phyloP scores from a whole-genome alignment of 495 filamentous ascomycete genomes.

The Penicillium daleae region DNA sequence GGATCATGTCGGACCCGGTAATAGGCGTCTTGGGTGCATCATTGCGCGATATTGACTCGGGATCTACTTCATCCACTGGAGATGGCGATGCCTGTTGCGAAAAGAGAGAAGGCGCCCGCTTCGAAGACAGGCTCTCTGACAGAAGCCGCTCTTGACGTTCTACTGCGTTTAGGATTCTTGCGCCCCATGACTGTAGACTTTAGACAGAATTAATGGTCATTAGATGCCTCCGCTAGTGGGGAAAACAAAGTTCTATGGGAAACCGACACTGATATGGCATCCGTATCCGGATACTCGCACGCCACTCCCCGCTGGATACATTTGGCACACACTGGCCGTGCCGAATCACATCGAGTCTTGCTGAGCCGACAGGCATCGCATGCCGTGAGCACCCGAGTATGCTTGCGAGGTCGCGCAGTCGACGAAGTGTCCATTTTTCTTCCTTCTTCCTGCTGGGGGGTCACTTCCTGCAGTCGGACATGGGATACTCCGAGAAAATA shows the following conservation, averaged over 20 bases:
- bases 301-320: constrained; percentile 34
- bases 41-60: constrained; percentile 36
- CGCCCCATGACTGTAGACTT: constrained; percentile 34
- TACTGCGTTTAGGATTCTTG: constrained; percentile 33
- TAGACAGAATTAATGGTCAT: constrained; percentile 17
- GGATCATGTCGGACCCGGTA: constrained; percentile 39
- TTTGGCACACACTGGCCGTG: constrained; percentile 34
- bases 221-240: constrained; percentile 16
- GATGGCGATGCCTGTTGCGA: constrained; percentile 18
- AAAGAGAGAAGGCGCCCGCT: constrained; percentile 4
- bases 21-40: constrained; percentile 37
- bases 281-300: constrained; percentile 36
- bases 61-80: constrained; percentile 29
- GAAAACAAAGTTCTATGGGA: constrained; percentile 15
- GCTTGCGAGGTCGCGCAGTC: constrained; percentile 28
- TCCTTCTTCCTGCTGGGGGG: constrained; percentile 10
- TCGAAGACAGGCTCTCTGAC: constrained; percentile 22
- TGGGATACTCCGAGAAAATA: constrained; percentile 5
- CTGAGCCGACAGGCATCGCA: constrained; percentile 38
- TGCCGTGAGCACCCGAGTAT: constrained; percentile 36
- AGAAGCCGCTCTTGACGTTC: constrained; percentile 35
- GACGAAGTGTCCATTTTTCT: constrained; percentile 15
- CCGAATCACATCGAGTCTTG: constrained; percentile 38
- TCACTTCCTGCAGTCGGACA: constrained; percentile 13
- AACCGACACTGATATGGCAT: constrained; percentile 36